These are phyloP conservation scores for Lipomyces kockii DNA, from an alignment of 805 yeast species.

Conservation along the genomic window DNA sequence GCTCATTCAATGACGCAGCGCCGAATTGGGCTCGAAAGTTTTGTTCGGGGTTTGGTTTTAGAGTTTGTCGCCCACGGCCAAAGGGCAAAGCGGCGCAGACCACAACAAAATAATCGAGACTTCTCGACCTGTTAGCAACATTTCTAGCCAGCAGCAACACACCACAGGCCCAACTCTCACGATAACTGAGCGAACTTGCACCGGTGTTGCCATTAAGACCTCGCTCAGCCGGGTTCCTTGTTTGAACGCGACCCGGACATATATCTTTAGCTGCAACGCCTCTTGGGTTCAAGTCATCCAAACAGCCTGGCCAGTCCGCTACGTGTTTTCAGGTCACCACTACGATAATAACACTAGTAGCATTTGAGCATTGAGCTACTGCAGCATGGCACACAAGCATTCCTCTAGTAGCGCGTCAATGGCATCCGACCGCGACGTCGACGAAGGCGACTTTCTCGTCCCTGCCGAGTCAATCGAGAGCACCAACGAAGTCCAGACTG, in stretches of 20 bases:
- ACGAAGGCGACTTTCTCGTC: conserved; percentile 14
- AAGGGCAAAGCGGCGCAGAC: too few species aligned
- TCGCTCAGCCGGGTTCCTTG: not conserved
- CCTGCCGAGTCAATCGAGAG: conserved; percentile 23
- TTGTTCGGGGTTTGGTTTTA: too few species aligned
- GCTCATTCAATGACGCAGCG: not conserved
- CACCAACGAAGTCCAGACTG: conserved; percentile 20
- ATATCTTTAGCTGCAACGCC: too few species aligned
- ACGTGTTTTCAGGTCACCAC: not conserved
- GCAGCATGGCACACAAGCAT: conserved; percentile 5
- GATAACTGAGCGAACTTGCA: not conserved
- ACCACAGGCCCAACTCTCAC: not conserved
- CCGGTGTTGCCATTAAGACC: not conserved
- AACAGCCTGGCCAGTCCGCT: not conserved
- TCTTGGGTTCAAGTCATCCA: not conserved
- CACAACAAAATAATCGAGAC: too few species aligned
- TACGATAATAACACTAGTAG: not conserved
- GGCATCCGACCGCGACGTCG: conserved; percentile 5
- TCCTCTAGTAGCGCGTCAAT: conserved; percentile 10
- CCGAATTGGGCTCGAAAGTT: not conserved
- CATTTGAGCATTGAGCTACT: not conserved
- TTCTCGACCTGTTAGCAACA: too few species aligned
- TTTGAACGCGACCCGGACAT: not conserved
- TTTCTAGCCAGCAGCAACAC: not conserved
- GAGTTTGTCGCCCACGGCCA: not conserved